phyloP scores from a whole-genome alignment of 2,329 filamentous ascomycete genomes.

The Cytospora paraplurivora region DNA sequence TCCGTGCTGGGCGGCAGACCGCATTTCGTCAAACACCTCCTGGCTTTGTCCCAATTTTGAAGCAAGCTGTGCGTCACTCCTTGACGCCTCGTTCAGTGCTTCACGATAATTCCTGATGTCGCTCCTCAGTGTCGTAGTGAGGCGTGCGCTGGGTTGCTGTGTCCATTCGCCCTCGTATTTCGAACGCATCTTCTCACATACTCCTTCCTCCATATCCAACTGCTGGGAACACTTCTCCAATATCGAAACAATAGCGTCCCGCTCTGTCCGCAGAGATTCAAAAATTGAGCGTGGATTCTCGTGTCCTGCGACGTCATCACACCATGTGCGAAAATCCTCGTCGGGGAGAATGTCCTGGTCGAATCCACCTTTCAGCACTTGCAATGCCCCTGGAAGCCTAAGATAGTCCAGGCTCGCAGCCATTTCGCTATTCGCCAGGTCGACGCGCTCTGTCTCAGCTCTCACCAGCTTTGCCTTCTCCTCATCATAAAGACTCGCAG shows the following conservation, averaged over 20 bases:
- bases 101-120: constrained; percentile 88
- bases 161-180: constrained; percentile 97
- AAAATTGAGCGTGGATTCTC: constrained; percentile 78
- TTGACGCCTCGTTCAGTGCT: constrained; percentile 84
- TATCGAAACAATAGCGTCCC: constrained; percentile 69
- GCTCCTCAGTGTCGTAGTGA: constrained; percentile 83
- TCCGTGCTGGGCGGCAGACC: constrained; percentile 80
- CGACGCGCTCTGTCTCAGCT: constrained; percentile 90
- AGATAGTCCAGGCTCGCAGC: constrained; percentile 92
- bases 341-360: constrained; percentile 88
- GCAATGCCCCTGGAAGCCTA: constrained; percentile 83
- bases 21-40: constrained; percentile 92
- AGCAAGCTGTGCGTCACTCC: constrained; percentile 82
- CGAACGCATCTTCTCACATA: constrained; percentile 98
- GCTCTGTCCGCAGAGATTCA: constrained; percentile 75
- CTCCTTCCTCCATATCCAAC: constrained; percentile 93
- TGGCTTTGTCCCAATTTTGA: constrained; percentile 84
- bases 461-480: constrained; percentile 96
- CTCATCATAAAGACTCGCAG: constrained; percentile 94
- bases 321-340: constrained; percentile 92
- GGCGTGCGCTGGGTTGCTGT: constrained; percentile 87
- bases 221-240: constrained; percentile 84
- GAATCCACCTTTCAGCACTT: constrained; percentile 89
- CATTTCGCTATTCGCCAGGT: constrained; percentile 93
- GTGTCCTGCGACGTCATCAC: constrained; percentile 85